Evolutionary conservation across 768 basidiomycete species (phyloP).

Genomic region (Mycena rebaudengoi): DNA sequence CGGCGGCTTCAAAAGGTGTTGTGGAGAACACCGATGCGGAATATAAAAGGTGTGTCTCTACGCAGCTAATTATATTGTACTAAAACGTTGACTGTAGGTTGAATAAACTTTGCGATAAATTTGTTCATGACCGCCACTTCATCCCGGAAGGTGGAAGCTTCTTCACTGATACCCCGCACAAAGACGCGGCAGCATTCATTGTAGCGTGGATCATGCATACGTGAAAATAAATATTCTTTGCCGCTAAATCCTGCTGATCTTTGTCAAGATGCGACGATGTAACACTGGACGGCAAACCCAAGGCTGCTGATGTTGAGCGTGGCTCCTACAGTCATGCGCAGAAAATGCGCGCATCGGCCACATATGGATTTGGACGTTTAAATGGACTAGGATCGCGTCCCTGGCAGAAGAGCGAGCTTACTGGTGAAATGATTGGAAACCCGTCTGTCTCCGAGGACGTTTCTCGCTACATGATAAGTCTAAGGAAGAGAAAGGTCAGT

Average conservation of each 20-base stretch:
- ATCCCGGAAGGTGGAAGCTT: conserved; percentile 21
- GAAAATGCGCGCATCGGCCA: conserved; percentile 44
- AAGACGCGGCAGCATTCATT: conserved; percentile 30
- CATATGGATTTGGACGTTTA: conserved; percentile 38
- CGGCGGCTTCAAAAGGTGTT: conserved; percentile 39
- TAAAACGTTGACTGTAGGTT: conserved; percentile 15
- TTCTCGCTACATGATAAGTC: conserved; percentile 37
- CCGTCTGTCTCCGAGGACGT: conserved; percentile 37
- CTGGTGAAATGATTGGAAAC: conserved; percentile 36
- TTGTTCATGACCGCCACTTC: conserved; percentile 19
- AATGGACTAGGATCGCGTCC: conserved; percentile 30
- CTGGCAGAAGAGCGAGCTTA: conserved; percentile 38
- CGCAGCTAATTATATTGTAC: neutral
- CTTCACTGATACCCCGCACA: conserved; percentile 24
- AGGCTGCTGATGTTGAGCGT: conserved; percentile 11
- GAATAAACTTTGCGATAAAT: conserved; percentile 24
- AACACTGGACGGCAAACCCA: conserved; percentile 32
- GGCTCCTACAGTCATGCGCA: conserved; percentile 43
- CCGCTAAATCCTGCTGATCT: neutral
- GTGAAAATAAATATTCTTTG: conserved; percentile 23
- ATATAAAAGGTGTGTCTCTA: conserved; percentile 36
- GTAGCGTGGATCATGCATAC: conserved; percentile 37
- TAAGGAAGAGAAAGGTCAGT: conserved; percentile 34
- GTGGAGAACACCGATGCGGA: conserved; percentile 38
- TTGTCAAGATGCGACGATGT: conserved; percentile 36